phyloP scores from a whole-genome alignment of 2,329 filamentous ascomycete species.

The Cordyceps javanica region DNA sequence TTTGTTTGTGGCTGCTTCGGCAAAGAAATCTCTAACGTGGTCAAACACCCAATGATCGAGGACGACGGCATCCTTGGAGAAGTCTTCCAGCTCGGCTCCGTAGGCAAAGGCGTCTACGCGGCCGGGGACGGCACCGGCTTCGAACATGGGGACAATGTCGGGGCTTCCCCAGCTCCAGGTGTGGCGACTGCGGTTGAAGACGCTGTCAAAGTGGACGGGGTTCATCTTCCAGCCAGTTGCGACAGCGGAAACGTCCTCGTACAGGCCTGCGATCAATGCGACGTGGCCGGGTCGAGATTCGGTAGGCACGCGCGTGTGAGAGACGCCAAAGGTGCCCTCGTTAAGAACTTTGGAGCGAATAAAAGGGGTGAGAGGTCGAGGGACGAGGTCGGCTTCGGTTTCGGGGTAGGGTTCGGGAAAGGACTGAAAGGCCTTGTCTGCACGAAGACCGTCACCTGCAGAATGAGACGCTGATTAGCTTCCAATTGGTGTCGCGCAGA shows the following conservation, averaged over 20 bases:
- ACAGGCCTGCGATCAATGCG: slow-evolving; percentile 89
- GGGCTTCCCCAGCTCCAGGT: slow-evolving; percentile 99
- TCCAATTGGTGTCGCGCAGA: background rate
- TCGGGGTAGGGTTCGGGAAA: slow-evolving; percentile 79
- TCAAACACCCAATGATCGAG: slow-evolving; percentile 96
- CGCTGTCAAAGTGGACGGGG: slow-evolving; percentile 95
- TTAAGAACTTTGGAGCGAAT: slow-evolving; percentile 82
- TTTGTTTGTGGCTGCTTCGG: slow-evolving; percentile 68
- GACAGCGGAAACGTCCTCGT: slow-evolving; percentile 96
- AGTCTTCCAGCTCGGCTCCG: slow-evolving; percentile 80
- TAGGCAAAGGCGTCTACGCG: slow-evolving; percentile 85
- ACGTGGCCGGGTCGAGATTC: slow-evolving; percentile 96
- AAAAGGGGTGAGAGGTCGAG: slow-evolving; percentile 82
- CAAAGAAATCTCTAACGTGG: slow-evolving; percentile 80
- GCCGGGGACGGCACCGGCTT: slow-evolving; percentile 82
- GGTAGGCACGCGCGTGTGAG: slow-evolving; percentile 92
- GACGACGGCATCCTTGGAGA: slow-evolving; percentile 70
- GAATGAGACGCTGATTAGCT: slow-evolving; percentile 7
- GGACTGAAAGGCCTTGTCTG: slow-evolving; percentile 94
- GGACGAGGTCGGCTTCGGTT: slow-evolving; percentile 57
- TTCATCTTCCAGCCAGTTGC: slow-evolving; percentile 98
- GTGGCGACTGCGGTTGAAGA: slow-evolving; percentile 93
- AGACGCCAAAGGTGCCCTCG: slow-evolving; percentile 93
- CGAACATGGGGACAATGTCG: slow-evolving; percentile 96
- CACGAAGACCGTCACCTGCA: slow-evolving; percentile 80